Evolutionary conservation across 805 yeast species (phyloP), one percentile per base, ranked within the genome.

Genomic region (Ogataea nakhonphanomensis): DNA sequence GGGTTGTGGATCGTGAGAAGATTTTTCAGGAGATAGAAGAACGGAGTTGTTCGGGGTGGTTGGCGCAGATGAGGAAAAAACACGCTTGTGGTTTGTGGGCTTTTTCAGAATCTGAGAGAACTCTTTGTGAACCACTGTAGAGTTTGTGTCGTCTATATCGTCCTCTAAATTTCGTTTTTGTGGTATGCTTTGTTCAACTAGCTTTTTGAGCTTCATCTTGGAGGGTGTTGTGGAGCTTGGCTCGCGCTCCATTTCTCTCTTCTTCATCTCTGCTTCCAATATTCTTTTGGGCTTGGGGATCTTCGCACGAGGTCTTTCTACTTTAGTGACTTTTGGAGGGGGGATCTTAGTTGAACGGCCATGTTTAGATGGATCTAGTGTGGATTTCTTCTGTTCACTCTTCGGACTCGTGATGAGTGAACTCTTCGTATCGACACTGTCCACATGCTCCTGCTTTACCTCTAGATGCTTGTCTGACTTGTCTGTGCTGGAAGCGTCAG

Each of bases 31-130:
- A n/a, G 25, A 14, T 14, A 25, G 28, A 12, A 41, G 24, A 9
- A 30, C 35, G 5, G 42, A 33, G 12, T 24, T 42, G 23, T 35
- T 37, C 5, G 49, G 48, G 1, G 49, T 34, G 7, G 48, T 23
- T 4, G 51, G 37, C 10, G 35, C 27, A 21, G 57, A 50, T 4
- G 57, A 51, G 1, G 62, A 57, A 27, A 57, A 57, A 7, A 45
- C 37, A 6, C 52, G 40, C 31, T 55, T 57, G 32, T 39, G 51
- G 10, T 54, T 57, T 2, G 56, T 50, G 7, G 42, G 45, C 14
- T 44, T 51, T 30, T 55, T 51, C 15, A 54, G 35, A 23, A 48
- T 41, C 30, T 34, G 43, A 1, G 60, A 55, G 26, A 44, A 51
- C 23, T 51, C 59, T 23, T 45, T 36, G 29, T 53, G 47, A 2